Evolutionary conservation across 352 stramenopile species (phyloP), one percentile per base, ranked within the genome.

Genomic region (Globisporangium nagaii): DNA sequence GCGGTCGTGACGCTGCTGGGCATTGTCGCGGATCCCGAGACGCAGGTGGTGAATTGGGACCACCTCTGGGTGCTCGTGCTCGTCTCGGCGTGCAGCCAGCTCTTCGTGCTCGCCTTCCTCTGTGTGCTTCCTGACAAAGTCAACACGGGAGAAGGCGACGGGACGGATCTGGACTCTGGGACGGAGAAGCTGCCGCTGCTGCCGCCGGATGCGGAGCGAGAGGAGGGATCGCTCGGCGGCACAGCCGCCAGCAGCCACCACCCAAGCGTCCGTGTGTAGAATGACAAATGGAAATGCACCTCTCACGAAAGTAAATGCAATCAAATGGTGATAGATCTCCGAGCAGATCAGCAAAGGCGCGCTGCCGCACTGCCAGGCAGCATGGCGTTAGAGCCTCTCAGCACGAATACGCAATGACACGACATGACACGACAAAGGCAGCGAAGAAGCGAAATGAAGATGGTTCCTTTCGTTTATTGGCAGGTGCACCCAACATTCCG

Each of bases 51-150:
- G 11, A 68, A 86, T 54, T 93, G 79, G 78, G 64, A 65, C 19
- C 44, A 77, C 45, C 62, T 93, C 5, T 84, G 74, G 68, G 27
- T 84, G 8, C 63, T 90, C 28, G 73, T 93, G 32, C 43, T 90
- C 10, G 45, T 90, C 35, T 69, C 78, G 2, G 72, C 80, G 0
- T 49, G 59, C 19, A 70, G 78, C 32, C 83, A 90, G 53, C 56
- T 93, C 28, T 65, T 86, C 25, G 74, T 93, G 19, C 69, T 93
- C 19, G 65, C 59, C 8, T 93, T 90, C 50, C 64, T 93, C 1
- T 79, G 67, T 27, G 68, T 90, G 49, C 60, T 92, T 27, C 82
- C 82, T 28, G 68, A 87, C 30, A 88, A 88, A 45, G 75, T 84
- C 8, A 56, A 72, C 52, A 65, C 41, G 0, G 60, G 70, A 28